phyloP scores from a whole-genome alignment of 169 alveolate species.

The Cryptosporidium viatorum region DNA sequence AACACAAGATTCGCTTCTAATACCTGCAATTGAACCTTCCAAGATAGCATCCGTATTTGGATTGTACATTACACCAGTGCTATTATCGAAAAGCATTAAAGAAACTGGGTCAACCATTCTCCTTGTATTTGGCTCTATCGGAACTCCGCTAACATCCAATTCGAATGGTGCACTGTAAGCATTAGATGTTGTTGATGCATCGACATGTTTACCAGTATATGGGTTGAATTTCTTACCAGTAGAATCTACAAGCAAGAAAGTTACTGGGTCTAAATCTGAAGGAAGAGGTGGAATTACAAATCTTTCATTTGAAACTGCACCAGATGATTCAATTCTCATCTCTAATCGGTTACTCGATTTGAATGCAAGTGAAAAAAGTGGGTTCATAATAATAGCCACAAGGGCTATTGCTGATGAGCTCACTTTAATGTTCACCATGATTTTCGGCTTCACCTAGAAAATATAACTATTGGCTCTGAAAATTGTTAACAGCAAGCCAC shows the following conservation, averaged over 20 bases:
- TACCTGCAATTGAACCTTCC: constrained; percentile 49
- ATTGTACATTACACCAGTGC: constrained; percentile 12
- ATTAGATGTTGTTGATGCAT: neutral
- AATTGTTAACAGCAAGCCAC: constrained; percentile 6
- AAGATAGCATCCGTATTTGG: neutral
- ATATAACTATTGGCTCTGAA: neutral
- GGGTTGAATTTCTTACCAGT: constrained; percentile 28
- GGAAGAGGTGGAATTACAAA: constrained; percentile 17
- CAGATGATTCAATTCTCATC: constrained; percentile 44
- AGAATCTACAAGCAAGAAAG: constrained; percentile 27
- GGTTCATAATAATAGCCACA: constrained; percentile 36
- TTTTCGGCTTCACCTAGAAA: neutral
- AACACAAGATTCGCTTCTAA: constrained; percentile 1
- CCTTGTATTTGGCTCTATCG: constrained; percentile 48
- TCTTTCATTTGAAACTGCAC: constrained; percentile 17
- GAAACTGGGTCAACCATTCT: constrained; percentile 34
- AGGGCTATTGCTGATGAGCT: constrained; percentile 55
- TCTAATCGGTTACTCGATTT: constrained; percentile 36
- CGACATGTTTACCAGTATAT: constrained; percentile 21
- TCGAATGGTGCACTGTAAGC: constrained; percentile 37
- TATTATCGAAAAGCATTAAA: constrained; percentile 21
- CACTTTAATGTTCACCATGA: constrained; percentile 33
- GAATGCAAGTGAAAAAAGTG: constrained; percentile 14
- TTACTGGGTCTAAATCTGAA: constrained; percentile 22
- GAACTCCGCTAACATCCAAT: constrained; percentile 37